These are phyloP conservation scores for Rhododendron kiyosumense DNA, from an alignment of 148 eudicot genomes.

Conservation along the genomic window DNA sequence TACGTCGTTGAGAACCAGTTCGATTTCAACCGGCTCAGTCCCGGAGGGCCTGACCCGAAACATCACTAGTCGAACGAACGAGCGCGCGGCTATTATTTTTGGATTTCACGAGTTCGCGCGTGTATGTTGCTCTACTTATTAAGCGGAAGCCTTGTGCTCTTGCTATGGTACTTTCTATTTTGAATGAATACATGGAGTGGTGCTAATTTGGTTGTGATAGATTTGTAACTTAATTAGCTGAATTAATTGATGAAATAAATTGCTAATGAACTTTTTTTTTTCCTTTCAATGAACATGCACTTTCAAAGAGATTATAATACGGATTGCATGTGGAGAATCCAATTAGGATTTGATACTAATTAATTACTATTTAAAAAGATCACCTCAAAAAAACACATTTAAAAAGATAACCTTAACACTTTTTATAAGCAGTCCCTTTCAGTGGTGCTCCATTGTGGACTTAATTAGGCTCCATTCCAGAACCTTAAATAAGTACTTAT, in stretches of 20 bases:
- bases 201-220: neutral
- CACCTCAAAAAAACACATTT: too few species aligned
- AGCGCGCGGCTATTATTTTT: neutral
- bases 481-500: too few species aligned
- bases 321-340: neutral
- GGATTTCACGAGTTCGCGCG: neutral
- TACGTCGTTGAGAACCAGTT: conserved; percentile 4
- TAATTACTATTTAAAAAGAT: neutral
- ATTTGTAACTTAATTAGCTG: neutral
- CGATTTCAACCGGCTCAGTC: conserved; percentile 27
- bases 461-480: too few species aligned
- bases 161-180: neutral
- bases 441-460: neutral
- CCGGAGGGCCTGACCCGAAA: conserved; percentile 53
- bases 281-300: neutral
- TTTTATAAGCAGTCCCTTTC: neutral
- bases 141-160: neutral
- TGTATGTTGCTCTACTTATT: neutral
- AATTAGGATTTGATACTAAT: neutral
- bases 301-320: neutral
- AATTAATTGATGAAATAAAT: neutral
- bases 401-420: too few species aligned
- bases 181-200: neutral
- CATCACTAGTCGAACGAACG: conserved; percentile 30
- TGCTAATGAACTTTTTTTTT: neutral